Percentiles rank a stretch among this genome's conserved stretches.
Evolutionary conservation across 805 yeast species (phyloP).

Genomic region (Candida namnaoensis): DNA sequence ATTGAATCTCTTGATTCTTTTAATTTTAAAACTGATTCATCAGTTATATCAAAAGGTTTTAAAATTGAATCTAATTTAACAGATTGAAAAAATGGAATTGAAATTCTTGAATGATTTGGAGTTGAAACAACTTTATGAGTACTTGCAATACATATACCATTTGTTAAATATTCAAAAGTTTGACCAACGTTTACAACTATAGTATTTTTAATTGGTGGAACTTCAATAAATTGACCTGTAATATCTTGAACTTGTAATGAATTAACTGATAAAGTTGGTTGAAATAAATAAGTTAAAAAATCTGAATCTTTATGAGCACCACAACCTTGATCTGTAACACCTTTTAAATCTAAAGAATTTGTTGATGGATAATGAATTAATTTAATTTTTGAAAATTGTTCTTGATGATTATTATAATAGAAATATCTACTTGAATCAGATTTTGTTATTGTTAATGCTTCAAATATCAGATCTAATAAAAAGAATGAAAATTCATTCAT

Average conservation of each 20-base stretch:
- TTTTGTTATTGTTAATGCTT: conserved; percentile 23
- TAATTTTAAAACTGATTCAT: conserved; percentile 16
- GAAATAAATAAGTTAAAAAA: conserved; percentile 29
- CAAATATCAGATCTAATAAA: conserved; percentile 23
- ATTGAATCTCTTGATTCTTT: conserved; percentile 27
- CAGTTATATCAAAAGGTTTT: conserved; percentile 22
- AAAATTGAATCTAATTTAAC: conserved; percentile 29
- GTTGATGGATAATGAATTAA: conserved; percentile 27
- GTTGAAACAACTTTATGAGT: conserved; percentile 34
- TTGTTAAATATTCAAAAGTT: conserved; percentile 37
- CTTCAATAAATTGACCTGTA: conserved; percentile 38
- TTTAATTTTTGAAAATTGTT: conserved; percentile 24
- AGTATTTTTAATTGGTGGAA: conserved; percentile 27
- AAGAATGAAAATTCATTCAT: conserved; percentile 21
- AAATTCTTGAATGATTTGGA: conserved; percentile 24
- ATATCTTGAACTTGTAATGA: conserved; percentile 39
- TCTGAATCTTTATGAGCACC: conserved; percentile 35
- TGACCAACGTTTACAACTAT: conserved; percentile 34
- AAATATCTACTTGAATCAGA: conserved; percentile 23
- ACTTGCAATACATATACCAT: conserved; percentile 40
- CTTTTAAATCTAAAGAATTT: conserved; percentile 1
- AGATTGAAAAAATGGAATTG: conserved; percentile 40
- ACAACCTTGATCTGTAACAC: conserved; percentile 21
- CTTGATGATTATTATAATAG: conserved; percentile 26
- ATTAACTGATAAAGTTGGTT: conserved; percentile 25